phyloP scores from a whole-genome alignment of 1,284 basidiomycete genomes.

The Boletellus deceptivus region DNA sequence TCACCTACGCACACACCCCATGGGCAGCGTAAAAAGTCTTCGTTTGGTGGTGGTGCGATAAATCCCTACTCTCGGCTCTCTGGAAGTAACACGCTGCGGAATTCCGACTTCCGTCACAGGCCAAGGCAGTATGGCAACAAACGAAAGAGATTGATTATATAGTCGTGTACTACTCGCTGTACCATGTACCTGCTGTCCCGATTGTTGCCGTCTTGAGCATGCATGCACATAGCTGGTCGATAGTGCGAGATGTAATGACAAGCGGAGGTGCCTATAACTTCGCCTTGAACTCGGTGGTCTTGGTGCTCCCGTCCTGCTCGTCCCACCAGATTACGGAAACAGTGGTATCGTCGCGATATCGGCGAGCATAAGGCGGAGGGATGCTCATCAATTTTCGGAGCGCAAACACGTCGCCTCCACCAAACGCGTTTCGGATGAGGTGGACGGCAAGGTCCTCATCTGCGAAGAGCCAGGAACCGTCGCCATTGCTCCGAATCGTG shows the following conservation, averaged over 20 bases:
- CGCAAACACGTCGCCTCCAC: slow-evolving; percentile 72
- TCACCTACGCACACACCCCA: slow-evolving; percentile 27
- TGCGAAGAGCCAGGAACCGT: slow-evolving; percentile 75
- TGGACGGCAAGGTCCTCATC: slow-evolving; percentile 90
- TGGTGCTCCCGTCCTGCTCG: slow-evolving; percentile 43
- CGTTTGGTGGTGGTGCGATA: slow-evolving; percentile 30
- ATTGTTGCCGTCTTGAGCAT: slow-evolving; percentile 1
- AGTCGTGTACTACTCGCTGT: slow-evolving; percentile 18
- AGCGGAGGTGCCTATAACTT: slow-evolving; percentile 34
- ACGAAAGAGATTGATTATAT: slow-evolving; percentile 31
- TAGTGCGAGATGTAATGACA: neutral
- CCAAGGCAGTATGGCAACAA: slow-evolving; percentile 33
- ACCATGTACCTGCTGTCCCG: slow-evolving; percentile 8
- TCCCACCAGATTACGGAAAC: slow-evolving; percentile 89
- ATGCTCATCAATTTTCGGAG: slow-evolving; percentile 82
- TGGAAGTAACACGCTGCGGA: slow-evolving; percentile 37
- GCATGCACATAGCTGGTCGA: neutral
- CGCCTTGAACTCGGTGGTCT: slow-evolving; percentile 34
- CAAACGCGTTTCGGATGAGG: slow-evolving; percentile 92
- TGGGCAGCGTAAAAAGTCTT: slow-evolving; percentile 30
- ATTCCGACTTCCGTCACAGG: slow-evolving; percentile 21
- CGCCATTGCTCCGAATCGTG: slow-evolving; percentile 34
- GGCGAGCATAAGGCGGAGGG: slow-evolving; percentile 75
- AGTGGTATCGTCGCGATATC: slow-evolving; percentile 86
- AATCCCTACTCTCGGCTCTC: slow-evolving; percentile 38